phyloP scores from a whole-genome alignment of 164 flowering plant genomes.

The Dillenia turbinata region DNA sequence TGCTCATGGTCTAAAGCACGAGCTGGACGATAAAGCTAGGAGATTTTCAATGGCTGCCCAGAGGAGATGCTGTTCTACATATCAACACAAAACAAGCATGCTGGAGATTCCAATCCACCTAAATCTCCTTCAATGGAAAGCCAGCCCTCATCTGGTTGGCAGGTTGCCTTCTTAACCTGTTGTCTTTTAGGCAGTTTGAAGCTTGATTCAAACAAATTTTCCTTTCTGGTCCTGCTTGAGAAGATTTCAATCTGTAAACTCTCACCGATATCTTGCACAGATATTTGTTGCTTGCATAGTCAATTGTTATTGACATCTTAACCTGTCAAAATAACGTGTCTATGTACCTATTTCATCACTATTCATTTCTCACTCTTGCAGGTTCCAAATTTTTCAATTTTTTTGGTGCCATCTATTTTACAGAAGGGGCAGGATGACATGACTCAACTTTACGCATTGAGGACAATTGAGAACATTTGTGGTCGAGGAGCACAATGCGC shows the following conservation, averaged over 20 bases:
- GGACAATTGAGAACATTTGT: conserved; percentile 91
- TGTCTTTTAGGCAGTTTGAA: neutral
- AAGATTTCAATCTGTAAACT: neutral
- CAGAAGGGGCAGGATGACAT: conserved; percentile 95
- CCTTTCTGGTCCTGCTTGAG: neutral
- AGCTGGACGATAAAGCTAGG: conserved; percentile 82
- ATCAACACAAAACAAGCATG: conserved; percentile 78
- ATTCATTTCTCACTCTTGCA: conserved; percentile 16
- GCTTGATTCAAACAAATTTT: neutral
- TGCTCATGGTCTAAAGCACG: conserved; percentile 92
- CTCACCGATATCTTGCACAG: neutral
- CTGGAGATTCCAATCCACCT: conserved; percentile 38
- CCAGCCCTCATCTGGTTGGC: conserved; percentile 75
- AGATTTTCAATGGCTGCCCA: conserved; percentile 97
- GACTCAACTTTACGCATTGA: conserved; percentile 90
- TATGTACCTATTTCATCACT: neutral
- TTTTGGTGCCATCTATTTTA: conserved; percentile 72
- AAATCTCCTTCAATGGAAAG: conserved; percentile 85
- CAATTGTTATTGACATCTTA: too few relatives aligned
- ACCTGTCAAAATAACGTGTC: too few relatives aligned
- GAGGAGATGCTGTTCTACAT: conserved; percentile 94
- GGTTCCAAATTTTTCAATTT: conserved; percentile 80
- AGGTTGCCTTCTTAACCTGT: conserved; percentile 47
- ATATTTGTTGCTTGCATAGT: too few relatives aligned
- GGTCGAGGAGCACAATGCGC: conserved; percentile 97